Conservation (phyloP, 306 rosid species). For the Ormosia emarginata region DNA sequence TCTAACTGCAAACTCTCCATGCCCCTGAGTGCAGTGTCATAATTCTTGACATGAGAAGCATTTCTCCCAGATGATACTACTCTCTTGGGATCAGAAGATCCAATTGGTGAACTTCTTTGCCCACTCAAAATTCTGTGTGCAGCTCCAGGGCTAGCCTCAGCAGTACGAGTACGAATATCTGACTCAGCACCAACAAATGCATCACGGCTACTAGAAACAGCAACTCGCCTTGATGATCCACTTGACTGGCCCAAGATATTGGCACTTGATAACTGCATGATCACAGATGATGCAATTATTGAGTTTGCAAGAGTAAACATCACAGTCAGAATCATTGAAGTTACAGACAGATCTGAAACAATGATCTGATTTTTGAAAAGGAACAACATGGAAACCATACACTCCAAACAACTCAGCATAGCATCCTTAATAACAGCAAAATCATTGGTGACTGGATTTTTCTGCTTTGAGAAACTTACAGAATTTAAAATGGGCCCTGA, state of each 20-base stretch:
- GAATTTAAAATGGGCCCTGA: constrained; percentile 62
- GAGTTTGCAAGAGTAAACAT: not conserved
- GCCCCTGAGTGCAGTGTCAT: constrained; percentile 73
- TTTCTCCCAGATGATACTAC: constrained; percentile 48
- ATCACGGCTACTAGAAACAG: constrained; percentile 73
- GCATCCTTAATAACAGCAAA: constrained; percentile 35
- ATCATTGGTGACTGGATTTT: constrained; percentile 39
- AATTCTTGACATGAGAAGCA: constrained; percentile 60
- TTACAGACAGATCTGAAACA: not conserved
- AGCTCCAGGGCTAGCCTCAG: constrained; percentile 74
- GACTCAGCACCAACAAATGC: constrained; percentile 71
- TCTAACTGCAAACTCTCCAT: constrained; percentile 80
- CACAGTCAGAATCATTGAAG: not conserved
- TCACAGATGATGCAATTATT: constrained; percentile 12
- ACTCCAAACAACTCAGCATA: constrained; percentile 36
- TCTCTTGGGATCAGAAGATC: constrained; percentile 65
- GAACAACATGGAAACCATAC: not conserved
- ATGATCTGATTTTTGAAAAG: not conserved
- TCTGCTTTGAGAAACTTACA: constrained; percentile 45
- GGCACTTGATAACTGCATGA: constrained; percentile 54
- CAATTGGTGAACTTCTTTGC: constrained; percentile 68
- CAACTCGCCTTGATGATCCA: constrained; percentile 87
- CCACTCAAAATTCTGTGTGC: constrained; percentile 60
- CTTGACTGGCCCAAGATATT: constrained; percentile 66
- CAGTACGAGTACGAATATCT: constrained; percentile 59